These are phyloP conservation scores for Neopestalotiopsis sp. DNA, from an alignment of 2,329 filamentous ascomycete genomes.

Conservation along the genomic window DNA sequence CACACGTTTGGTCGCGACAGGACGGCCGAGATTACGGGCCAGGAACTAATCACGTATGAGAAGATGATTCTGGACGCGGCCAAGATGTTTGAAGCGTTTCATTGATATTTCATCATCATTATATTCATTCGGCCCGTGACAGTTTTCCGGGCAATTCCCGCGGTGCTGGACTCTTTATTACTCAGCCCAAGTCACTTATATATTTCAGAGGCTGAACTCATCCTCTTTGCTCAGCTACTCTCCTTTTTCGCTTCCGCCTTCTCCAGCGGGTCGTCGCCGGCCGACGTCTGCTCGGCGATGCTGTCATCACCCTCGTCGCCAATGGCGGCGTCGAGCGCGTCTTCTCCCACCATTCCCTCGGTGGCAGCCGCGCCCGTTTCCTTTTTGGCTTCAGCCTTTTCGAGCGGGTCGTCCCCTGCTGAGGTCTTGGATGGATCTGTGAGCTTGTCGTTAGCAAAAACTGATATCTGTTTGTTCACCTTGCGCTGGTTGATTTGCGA, in stretches of 20 bases:
- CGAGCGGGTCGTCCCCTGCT: slow-evolving; percentile 7
- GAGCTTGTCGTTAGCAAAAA: not conserved
- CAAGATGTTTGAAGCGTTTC: slow-evolving; percentile 13
- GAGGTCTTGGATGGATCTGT: slow-evolving; percentile 7
- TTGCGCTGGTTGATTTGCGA: no score
- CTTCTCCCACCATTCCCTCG: slow-evolving; percentile 15
- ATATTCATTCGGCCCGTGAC: no score
- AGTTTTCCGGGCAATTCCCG: no score
- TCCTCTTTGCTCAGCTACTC: not conserved
- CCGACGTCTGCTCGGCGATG: slow-evolving; percentile 14
- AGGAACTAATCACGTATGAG: not conserved
- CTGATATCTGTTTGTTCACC: not conserved
- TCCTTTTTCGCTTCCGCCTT: slow-evolving; percentile 17
- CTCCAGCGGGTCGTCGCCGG: slow-evolving; percentile 10
- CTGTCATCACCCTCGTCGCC: slow-evolving; percentile 14
- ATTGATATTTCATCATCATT: not conserved
- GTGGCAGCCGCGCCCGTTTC: slow-evolving; percentile 12
- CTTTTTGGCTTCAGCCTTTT: slow-evolving; percentile 13
- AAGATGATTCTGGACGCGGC: slow-evolving; percentile 6
- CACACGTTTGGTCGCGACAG: not conserved
- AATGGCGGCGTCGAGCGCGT: slow-evolving; percentile 14
- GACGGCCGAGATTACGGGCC: not conserved
- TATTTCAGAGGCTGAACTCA: not conserved
- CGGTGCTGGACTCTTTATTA: no score
- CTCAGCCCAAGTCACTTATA: not conserved